Conservation (phyloP, 768 basidiomycete genomes). For the Phylloporus sp. region DNA sequence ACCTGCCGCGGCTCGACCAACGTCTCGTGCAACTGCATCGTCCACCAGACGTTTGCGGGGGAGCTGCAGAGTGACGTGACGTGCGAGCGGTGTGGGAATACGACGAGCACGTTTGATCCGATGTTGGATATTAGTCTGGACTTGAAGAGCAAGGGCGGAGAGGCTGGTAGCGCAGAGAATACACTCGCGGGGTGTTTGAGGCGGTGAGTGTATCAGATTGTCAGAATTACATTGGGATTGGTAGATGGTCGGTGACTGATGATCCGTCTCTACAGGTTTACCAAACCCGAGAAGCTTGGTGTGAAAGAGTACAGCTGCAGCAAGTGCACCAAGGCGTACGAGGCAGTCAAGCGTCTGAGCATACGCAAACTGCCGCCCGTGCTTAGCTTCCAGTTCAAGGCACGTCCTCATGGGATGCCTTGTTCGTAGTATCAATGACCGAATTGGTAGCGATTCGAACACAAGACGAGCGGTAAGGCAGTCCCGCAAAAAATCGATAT, state of each 20-base stretch:
- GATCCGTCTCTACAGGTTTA: slow-evolving; percentile 51
- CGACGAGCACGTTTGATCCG: slow-evolving; percentile 79
- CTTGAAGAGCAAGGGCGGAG: slow-evolving; percentile 54
- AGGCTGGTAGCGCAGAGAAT: slow-evolving; percentile 46
- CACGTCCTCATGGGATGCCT: not conserved
- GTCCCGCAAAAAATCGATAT: slow-evolving; percentile 83
- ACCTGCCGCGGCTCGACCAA: slow-evolving; percentile 73
- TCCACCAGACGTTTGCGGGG: slow-evolving; percentile 88
- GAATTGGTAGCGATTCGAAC: slow-evolving; percentile 77
- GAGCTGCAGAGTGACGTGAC: slow-evolving; percentile 84
- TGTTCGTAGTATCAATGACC: too few relatives aligned
- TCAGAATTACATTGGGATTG: not conserved
- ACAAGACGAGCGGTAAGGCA: slow-evolving; percentile 68
- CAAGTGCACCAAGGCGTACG: slow-evolving; percentile 75
- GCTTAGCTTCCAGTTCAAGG: slow-evolving; percentile 94
- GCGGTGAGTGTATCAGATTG: slow-evolving; percentile 42
- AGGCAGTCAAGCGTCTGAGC: slow-evolving; percentile 81
- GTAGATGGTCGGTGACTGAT: not conserved
- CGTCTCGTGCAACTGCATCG: slow-evolving; percentile 82
- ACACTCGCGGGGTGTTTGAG: slow-evolving; percentile 74
- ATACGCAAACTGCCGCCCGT: slow-evolving; percentile 85
- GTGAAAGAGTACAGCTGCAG: slow-evolving; percentile 80
- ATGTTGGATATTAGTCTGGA: slow-evolving; percentile 91
- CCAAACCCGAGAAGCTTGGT: slow-evolving; percentile 79
- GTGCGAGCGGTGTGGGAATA: slow-evolving; percentile 80